Percentiles rank a stretch among this genome's conserved stretches.
phyloP scores from a whole-genome alignment of 495 filamentous ascomycete genomes.

The Stereocaulon alpinum region DNA sequence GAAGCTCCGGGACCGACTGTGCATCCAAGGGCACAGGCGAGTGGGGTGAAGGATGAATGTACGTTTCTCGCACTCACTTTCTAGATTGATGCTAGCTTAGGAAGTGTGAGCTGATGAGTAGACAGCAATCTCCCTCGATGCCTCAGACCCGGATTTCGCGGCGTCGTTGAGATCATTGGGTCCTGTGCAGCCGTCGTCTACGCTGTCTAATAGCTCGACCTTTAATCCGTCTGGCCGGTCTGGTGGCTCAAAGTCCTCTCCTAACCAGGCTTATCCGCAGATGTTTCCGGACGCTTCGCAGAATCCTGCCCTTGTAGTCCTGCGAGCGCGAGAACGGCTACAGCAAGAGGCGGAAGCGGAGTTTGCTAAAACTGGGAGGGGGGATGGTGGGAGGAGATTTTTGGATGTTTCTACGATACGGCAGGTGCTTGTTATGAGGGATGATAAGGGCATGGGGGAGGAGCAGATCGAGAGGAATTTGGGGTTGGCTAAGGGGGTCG shows the following conservation, averaged over 20 bases:
- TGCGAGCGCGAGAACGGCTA: constrained; percentile 36
- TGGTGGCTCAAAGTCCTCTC: constrained; percentile 15
- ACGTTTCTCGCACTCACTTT: constrained; percentile 5
- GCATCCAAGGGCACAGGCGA: constrained; percentile 27
- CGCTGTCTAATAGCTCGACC: constrained; percentile 45
- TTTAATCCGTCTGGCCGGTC: constrained; percentile 26
- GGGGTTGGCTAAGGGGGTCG: constrained; percentile 46
- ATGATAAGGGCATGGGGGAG: constrained; percentile 38
- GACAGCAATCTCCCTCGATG: constrained; percentile 55
- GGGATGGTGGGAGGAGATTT: constrained; percentile 39
- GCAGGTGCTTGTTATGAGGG: constrained; percentile 50
- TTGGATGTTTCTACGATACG: constrained; percentile 51
- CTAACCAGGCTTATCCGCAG: constrained; percentile 12
- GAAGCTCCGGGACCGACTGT: constrained; percentile 26
- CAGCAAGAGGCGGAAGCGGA: constrained; percentile 43
- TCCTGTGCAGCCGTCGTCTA: constrained; percentile 51
- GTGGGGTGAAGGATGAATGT: constrained; percentile 27
- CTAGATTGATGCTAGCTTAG: not conserved
- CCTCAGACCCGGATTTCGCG: constrained; percentile 53
- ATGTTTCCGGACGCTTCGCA: constrained; percentile 41
- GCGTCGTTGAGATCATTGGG: constrained; percentile 52
- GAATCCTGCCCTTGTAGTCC: constrained; percentile 44
- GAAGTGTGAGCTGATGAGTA: not conserved
- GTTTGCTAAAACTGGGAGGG: constrained; percentile 34
- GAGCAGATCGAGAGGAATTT: constrained; percentile 50